Evolutionary conservation across 148 eudicot species (phyloP).

Genomic region (Chenopodium berlandieri): DNA sequence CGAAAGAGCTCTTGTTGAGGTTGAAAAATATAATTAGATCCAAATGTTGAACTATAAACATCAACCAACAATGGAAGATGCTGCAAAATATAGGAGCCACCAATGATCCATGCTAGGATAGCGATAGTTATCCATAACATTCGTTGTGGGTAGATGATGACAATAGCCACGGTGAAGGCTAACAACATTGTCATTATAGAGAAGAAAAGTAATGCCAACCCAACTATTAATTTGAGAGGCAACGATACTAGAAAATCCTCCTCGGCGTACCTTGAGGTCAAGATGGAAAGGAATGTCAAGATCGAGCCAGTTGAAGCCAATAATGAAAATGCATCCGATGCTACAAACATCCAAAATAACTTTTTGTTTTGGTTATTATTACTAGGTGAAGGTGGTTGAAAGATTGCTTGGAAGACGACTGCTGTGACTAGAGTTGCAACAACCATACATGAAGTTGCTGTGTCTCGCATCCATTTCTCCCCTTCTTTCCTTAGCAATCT

Average conservation of each 20-base stretch:
- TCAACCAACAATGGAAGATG: background rate
- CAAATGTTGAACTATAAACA: background rate
- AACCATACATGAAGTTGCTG: constrained; percentile 36
- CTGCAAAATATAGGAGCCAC: background rate
- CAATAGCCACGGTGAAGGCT: background rate
- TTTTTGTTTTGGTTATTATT: constrained; percentile 18
- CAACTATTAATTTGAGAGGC: background rate
- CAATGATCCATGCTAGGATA: background rate
- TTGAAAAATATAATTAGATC: background rate
- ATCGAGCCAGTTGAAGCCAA: background rate
- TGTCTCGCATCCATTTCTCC: constrained; percentile 8
- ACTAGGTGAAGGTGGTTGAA: constrained; percentile 4
- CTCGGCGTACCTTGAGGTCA: constrained; percentile 33
- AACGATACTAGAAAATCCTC: constrained; percentile 23
- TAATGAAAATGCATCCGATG: background rate
- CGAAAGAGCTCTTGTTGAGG: background rate
- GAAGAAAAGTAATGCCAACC: background rate
- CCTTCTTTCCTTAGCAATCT: background rate
- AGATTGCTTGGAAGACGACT: constrained; percentile 4
- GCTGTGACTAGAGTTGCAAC: constrained; percentile 34
- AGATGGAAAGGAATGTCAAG: constrained; percentile 33
- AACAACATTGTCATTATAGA: background rate
- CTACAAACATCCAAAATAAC: constrained; percentile 6
- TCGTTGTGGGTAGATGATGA: background rate
- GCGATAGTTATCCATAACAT: background rate